These are phyloP conservation scores for Lojkania enalia DNA, from an alignment of 2,329 filamentous ascomycete species.

Conservation along the genomic window DNA sequence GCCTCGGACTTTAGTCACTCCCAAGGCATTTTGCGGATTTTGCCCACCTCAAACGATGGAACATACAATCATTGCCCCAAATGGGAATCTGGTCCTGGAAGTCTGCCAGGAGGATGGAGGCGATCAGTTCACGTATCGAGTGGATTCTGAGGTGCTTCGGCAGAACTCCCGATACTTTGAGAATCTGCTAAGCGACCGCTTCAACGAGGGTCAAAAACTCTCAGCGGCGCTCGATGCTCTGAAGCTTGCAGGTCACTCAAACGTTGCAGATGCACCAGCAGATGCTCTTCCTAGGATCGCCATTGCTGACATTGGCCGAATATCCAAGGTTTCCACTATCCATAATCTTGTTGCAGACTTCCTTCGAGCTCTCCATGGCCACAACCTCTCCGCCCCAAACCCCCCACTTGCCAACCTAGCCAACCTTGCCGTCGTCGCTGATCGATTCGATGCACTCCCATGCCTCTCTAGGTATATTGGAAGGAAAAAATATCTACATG, in stretches of 20 bases:
- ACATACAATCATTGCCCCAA: slow-evolving; percentile 57
- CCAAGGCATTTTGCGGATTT: slow-evolving; percentile 12
- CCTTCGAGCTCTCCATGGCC: slow-evolving; percentile 65
- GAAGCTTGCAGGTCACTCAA: slow-evolving; percentile 48
- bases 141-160: slow-evolving; percentile 60
- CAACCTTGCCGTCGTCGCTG: slow-evolving; percentile 70
- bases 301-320: slow-evolving; percentile 70
- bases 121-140: slow-evolving; percentile 63
- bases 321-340: slow-evolving; percentile 62
- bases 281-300: slow-evolving; percentile 64
- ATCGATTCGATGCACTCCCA: slow-evolving; percentile 69
- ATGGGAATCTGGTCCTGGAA: slow-evolving; percentile 68
- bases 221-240: slow-evolving; percentile 57
- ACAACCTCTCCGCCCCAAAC: slow-evolving; percentile 47
- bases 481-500: slow-evolving; percentile 47
- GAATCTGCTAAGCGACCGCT: slow-evolving; percentile 66
- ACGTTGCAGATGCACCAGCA: slow-evolving; percentile 54
- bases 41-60: slow-evolving; percentile 27
- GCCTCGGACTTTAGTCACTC: slow-evolving; percentile 8
- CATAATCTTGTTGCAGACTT: slow-evolving; percentile 69
- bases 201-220: slow-evolving; percentile 64
- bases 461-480: slow-evolving; percentile 60
- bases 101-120: slow-evolving; percentile 66
- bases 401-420: slow-evolving; percentile 65
- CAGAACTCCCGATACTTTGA: slow-evolving; percentile 70